A percentile compares a stretch with the other conserved stretches of the same genome.
Evolutionary conservation across 805 yeast species (phyloP).

Genomic region (Zygosaccharomyces siamensis): DNA sequence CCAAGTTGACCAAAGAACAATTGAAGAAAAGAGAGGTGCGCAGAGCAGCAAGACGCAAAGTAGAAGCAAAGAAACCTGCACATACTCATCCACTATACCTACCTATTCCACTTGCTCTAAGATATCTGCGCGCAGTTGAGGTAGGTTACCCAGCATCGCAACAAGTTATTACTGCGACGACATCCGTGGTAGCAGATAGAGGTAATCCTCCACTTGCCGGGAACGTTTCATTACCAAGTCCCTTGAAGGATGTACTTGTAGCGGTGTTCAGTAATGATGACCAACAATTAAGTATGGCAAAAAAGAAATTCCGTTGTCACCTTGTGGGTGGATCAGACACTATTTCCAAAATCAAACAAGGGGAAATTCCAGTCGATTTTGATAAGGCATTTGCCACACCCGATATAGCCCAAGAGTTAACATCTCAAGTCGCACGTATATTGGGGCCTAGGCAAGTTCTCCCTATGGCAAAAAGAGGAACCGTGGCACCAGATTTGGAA

Average conservation of each 20-base stretch:
- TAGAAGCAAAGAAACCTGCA: constrained; percentile 41
- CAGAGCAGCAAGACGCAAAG: constrained; percentile 36
- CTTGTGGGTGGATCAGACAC: constrained; percentile 70
- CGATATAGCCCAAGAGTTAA: constrained; percentile 60
- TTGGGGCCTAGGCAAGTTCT: constrained; percentile 87
- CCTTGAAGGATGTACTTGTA: constrained; percentile 59
- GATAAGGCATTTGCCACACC: constrained; percentile 84
- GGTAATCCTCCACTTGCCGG: constrained; percentile 78
- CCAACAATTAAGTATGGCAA: constrained; percentile 49
- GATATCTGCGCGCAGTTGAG: constrained; percentile 81
- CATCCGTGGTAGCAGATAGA: constrained; percentile 62
- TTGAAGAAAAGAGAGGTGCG: constrained; percentile 36
- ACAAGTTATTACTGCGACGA: constrained; percentile 63
- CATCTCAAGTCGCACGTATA: constrained; percentile 62
- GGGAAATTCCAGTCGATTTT: constrained; percentile 48
- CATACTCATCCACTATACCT: constrained; percentile 57
- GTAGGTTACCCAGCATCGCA: constrained; percentile 76
- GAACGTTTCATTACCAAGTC: constrained; percentile 63
- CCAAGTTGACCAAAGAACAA: constrained; percentile 30
- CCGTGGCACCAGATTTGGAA: constrained; percentile 66
- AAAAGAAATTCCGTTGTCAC: constrained; percentile 51
- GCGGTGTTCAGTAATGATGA: constrained; percentile 63
- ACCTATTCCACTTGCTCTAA: constrained; percentile 67
- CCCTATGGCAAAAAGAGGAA: constrained; percentile 84
- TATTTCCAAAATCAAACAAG: constrained; percentile 54